Percentiles rank a stretch among this genome's conserved stretches.
These are phyloP conservation scores for Trichosporon ovoides DNA, from an alignment of 1,284 basidiomycete genomes.

Conservation along the genomic window DNA sequence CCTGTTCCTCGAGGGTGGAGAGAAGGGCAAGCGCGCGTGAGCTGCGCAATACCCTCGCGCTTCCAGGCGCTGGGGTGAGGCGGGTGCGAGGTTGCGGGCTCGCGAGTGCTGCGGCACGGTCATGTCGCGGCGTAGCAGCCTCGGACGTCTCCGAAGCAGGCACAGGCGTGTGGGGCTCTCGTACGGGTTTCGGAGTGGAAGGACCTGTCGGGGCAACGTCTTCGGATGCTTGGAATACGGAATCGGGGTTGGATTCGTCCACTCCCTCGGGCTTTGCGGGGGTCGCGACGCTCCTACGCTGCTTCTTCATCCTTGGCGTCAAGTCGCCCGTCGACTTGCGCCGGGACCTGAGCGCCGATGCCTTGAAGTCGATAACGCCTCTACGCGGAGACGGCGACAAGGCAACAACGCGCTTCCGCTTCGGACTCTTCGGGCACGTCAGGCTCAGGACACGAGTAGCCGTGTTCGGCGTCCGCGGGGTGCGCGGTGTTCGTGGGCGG, in stretches of 20 bases:
- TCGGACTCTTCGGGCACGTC: not conserved
- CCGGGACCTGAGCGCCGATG: not conserved
- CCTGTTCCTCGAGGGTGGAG: not conserved
- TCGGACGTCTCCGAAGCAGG: no score
- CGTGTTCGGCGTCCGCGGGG: not conserved
- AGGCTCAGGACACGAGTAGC: not conserved
- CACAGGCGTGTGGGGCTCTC: no score
- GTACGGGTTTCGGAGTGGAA: no score
- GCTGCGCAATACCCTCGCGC: not conserved
- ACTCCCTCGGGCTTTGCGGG: no score
- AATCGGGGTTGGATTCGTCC: no score
- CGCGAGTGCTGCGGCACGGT: not conserved
- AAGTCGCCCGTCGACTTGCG: not conserved
- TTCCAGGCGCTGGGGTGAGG: not conserved
- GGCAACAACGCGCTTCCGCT: not conserved
- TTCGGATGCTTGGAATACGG: no score
- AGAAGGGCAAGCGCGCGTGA: not conserved
- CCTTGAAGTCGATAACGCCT: not conserved
- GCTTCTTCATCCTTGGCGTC: no score
- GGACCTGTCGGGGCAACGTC: no score
- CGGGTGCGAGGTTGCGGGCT: not conserved
- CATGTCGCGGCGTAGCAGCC: no score
- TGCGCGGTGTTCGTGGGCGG: not conserved
- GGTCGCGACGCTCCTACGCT: no score
- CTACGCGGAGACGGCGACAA: not conserved